Base-by-base conservation (phyloP, 306 rosid genomes). In the Pyrus communis region DNA sequence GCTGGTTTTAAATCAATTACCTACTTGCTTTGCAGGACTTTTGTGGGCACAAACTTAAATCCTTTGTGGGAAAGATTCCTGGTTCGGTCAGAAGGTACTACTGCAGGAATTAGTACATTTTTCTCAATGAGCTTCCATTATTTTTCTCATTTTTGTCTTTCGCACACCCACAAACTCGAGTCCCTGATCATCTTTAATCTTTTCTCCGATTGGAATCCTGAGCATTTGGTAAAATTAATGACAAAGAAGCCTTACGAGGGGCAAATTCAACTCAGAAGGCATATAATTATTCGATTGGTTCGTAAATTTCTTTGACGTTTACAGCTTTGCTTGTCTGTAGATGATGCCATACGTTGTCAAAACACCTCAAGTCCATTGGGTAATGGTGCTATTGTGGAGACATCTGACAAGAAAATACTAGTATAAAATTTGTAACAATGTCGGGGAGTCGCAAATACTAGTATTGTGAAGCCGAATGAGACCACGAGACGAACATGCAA, bases 331-430 rank as follows among this genome's bases (percentile, higher is more conserved):
- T 77, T 80, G 35, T 40, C 70, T 69, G 81, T 82, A 95, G 98
- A 95, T 73, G 93, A 95, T 83, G 75, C 81, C n/a, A 46, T 84
- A 77, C 71, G 62, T 30, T 95, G 98, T 87, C 98, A 77, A 82
- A 93, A 92, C 82, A 87, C 93, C 74, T 86, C 97, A 83, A 90
- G 90, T 83, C 98, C 97, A n/a, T 86, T 95, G 73, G 97, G 97
- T 75, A 95, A 95, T 75, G 97, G 90, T 78, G 98, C 97, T 74
- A 86, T 95, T 73, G 94, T 92, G 82, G 93, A 92, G 86, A 92
- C 97, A 40, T 81, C 85, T 71, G 97, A 95, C 86, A 77, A 80
- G 54, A 89, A 90, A 76, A 90, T 95, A 79, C 82, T 95, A 69
- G 86, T 92, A 71, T 85, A 87, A 97, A 81, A 95, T 25, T 25